Percentiles rank a stretch among this genome's conserved stretches.
phyloP scores from a whole-genome alignment of 495 filamentous ascomycete species.

The Elasticomyces elasticus region DNA sequence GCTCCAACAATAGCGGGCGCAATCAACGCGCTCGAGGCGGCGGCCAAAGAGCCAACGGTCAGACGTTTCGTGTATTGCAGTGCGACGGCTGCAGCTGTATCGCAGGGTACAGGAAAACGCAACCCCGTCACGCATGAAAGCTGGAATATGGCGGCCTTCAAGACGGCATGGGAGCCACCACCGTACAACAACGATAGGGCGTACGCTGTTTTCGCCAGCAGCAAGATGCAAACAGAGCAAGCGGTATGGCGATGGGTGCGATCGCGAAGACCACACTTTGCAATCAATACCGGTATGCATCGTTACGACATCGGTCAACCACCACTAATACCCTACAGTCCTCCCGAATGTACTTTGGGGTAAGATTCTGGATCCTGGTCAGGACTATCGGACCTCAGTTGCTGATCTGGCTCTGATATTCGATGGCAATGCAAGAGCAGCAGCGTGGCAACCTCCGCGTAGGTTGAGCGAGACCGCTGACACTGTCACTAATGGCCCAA shows the following conservation, averaged over 20 bases:
- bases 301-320: background rate
- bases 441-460: constrained; percentile 6
- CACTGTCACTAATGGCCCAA: background rate
- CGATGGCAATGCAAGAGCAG: background rate
- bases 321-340: constrained; percentile 3
- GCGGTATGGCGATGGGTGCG: constrained; percentile 20
- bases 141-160: constrained; percentile 41
- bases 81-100: constrained; percentile 4
- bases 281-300: constrained; percentile 2
- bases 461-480: background rate
- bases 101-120: constrained; percentile 20
- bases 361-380: constrained; percentile 12
- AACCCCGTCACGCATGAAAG: constrained; percentile 31
- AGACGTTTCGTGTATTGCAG: constrained; percentile 40
- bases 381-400: constrained; percentile 2
- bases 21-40: constrained; percentile 36
- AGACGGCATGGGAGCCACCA: constrained; percentile 37
- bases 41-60: constrained; percentile 35
- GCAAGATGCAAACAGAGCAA: constrained; percentile 21
- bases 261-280: background rate
- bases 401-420: constrained; percentile 2
- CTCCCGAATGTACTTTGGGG: constrained; percentile 21
- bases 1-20: constrained; percentile 30
- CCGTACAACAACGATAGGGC: constrained; percentile 24
- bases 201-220: constrained; percentile 24